Evolutionary conservation across 2,329 filamentous ascomycete species (phyloP).

Genomic region (Hypoxylon sp.): DNA sequence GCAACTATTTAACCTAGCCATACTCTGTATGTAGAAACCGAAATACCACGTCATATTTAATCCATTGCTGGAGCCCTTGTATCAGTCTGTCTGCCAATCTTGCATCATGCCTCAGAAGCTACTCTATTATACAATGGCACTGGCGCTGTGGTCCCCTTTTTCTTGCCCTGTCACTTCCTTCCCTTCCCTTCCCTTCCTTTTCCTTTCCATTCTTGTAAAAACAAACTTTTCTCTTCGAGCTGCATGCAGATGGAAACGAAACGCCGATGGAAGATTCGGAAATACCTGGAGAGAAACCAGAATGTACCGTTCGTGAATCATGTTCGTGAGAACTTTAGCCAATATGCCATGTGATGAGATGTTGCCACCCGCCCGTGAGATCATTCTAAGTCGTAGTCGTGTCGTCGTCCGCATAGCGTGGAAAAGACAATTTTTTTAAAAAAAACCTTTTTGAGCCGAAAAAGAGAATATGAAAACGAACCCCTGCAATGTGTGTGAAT

Average conservation of each 20-base stretch:
- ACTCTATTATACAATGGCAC: constrained; percentile 38
- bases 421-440: neutral
- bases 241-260: neutral
- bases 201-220: neutral
- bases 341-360: neutral
- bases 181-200: neutral
- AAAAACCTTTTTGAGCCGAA: neutral
- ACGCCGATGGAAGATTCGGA: neutral
- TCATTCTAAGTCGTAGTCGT: constrained; percentile 19
- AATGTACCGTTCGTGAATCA: constrained; percentile 14
- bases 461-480: neutral
- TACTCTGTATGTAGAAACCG: neutral
- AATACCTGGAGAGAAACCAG: neutral
- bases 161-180: neutral
- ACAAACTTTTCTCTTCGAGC: neutral
- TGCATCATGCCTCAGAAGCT: constrained; percentile 11
- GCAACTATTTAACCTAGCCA: neutral
- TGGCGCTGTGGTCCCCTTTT: neutral
- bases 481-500: neutral
- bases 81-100: constrained; percentile 9
- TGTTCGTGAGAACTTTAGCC: constrained; percentile 11
- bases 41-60: constrained; percentile 18
- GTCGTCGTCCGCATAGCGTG: constrained; percentile 7
- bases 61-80: constrained; percentile 15
- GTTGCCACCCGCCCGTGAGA: neutral